Evolutionary conservation across 2,329 filamentous ascomycete genomes (phyloP), one percentile per base, ranked within the genome.

Genomic region (Ciborinia camelliae): DNA sequence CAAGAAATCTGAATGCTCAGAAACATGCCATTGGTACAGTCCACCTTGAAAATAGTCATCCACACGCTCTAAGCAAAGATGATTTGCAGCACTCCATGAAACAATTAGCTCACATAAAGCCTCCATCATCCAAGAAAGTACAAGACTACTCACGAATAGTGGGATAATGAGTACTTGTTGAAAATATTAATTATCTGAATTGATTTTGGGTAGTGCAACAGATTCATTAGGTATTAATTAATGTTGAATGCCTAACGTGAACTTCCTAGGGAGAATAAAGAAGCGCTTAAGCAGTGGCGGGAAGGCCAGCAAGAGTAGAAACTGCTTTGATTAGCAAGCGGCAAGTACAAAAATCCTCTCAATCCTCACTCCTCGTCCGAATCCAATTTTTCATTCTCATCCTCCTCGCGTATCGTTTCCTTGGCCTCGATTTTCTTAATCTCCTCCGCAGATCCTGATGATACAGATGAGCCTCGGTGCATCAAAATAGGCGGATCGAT

Each of bases 331-430:
- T 55, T 57, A 52, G 52, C 51, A 37, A 12, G 45, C 48, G 39
- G 35, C 58, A 61, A 61, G 15, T 51, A 61, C 20, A 35, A 59
- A 59, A 47, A 35, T 41, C 14, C 39, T 59, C n/a, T 26, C 23
- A 48, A 15, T 63, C 32, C 52, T 59, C 20, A 63, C 10, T 66
- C 64, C 23, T 68, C 65, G 8, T 67, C 68, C 0, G 69, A 67
- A 6, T 71, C 70, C 2, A 10, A 50, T 39, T 39, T 10, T 37
- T 52, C 23, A 18, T 72, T 67, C 32, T 73, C 73, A 50, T 72
- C 70, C 52, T 74, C 73, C 50, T 80, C 74, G n/a, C 63, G 68
- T 37, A 75, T 74, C 12, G 68, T 67, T 37, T 64, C 61, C 9
- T 71, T 69, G 18, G 71, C 68, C 55, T 75, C 73, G 52, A 73